Evolutionary conservation across 805 yeast species (phyloP), one percentile per base, ranked within the genome.

Genomic region (Metschnikowia borealis): DNA sequence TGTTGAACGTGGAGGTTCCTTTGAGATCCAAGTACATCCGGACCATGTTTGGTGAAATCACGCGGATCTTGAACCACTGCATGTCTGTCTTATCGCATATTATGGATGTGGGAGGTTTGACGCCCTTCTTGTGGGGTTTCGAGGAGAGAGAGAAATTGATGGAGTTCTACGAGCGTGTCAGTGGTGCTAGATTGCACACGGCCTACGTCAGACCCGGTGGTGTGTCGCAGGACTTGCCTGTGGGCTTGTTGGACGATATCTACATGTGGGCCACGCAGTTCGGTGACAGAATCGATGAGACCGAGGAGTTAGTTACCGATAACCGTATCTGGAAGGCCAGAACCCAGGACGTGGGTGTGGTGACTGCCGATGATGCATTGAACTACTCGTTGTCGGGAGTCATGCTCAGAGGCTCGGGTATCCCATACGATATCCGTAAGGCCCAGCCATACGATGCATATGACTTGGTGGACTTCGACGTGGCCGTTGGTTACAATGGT

Each of bases 201-300:
- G 95, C 95, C 38, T 89, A 89, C 61, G 84, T 87, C 54, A 81
- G 96, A 74, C 96, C 96, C 49, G 96, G 96, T 62, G 96, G 96
- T 64, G 96, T 89, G 17, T 74, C 92, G 18, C 95, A 86, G 71
- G 96, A 89, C 71, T 70, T 89, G 53, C 96, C 96, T 23, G 84
- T 81, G 38, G 96, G 96, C 47, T 68, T 89, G 63, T 79, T 89
- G 61, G 96, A 89, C 69, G 96, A 89, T 67, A 89, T 89, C 57
- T 89, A 87, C 71, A 88, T 88, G 92, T 89, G 96, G 96, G 95
- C 96, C 50, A 89, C 96, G 21, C 96, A 89, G 75, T 89, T 89
- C 60, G 96, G 96, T 66, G 96, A 89, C 74, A 82, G 96, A 74
- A 72, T 89, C 58, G 96, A 89, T 68, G 96, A 89, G 71, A 84